Percentiles rank a stretch among this genome's conserved stretches.
Conservation (phyloP, 306 rosid genomes). For the Dicorynia guianensis region DNA sequence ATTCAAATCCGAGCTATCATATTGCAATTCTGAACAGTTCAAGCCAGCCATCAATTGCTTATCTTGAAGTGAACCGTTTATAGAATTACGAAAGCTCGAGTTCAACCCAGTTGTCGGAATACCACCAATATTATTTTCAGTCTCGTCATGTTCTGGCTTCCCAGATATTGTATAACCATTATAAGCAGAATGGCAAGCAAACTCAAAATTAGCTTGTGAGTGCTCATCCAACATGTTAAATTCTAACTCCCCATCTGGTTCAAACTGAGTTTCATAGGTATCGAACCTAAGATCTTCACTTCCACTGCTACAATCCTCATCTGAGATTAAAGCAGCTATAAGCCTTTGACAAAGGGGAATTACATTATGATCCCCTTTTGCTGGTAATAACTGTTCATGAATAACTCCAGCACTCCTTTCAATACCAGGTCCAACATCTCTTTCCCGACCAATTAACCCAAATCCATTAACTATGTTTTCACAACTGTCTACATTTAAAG, state of each 20-base stretch:
- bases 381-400: conserved; percentile 54
- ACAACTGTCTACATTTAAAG: conserved; percentile 58
- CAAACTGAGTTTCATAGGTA: conserved; percentile 64
- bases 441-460: conserved; percentile 52
- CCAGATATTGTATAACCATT: conserved; percentile 63
- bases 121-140: conserved; percentile 56
- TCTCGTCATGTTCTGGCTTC: conserved; percentile 60
- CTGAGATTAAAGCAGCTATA: conserved; percentile 86
- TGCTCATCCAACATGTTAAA: conserved; percentile 59
- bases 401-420: conserved; percentile 49
- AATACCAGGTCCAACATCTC: conserved; percentile 46
- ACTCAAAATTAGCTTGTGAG: conserved; percentile 56
- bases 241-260: conserved; percentile 72
- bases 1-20: conserved; percentile 69
- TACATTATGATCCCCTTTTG: conserved; percentile 62
- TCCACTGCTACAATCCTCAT: conserved; percentile 74
- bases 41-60: conserved; percentile 56
- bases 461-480: conserved; percentile 59
- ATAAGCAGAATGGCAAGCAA: conserved; percentile 69
- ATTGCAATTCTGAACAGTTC: conserved; percentile 74
- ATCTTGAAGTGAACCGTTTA: conserved; percentile 68
- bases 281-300: conserved; percentile 67
- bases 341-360: conserved; percentile 89
- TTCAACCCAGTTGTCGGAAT: conserved; percentile 54
- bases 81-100: conserved; percentile 54